These are phyloP conservation scores for Isoetes taiwanensis DNA, from an alignment of 75 land plant species.

Conservation along the genomic window DNA sequence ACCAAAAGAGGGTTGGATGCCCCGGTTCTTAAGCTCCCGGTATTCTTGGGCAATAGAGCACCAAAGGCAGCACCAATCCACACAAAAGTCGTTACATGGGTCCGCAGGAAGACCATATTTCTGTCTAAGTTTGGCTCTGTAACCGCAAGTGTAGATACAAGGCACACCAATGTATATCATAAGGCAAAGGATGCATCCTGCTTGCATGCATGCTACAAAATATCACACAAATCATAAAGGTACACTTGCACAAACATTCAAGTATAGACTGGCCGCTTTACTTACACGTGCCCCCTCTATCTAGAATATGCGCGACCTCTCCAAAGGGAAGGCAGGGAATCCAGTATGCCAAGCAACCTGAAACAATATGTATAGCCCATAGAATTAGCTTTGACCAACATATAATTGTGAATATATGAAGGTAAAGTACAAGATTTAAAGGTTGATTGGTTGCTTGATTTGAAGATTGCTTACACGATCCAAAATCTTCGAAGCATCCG, in stretches of 20 bases:
- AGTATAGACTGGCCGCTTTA: neutral
- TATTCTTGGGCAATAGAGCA: conserved; percentile 56
- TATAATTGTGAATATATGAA: no score
- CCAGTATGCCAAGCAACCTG: conserved; percentile 28
- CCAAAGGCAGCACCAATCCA: conserved; percentile 37
- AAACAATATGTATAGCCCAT: no score
- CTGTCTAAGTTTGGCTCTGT: conserved; percentile 21
- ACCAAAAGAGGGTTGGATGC: conserved; percentile 26
- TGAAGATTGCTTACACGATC: no score
- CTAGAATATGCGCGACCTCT: conserved; percentile 22
- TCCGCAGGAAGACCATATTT: conserved; percentile 25
- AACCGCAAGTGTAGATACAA: conserved; percentile 34
- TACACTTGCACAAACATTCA: neutral
- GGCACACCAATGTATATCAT: conserved; percentile 12
- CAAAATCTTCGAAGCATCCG: no score
- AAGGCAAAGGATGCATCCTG: conserved; percentile 16
- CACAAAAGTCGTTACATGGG: conserved; percentile 37
- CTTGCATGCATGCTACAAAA: conserved; percentile 16
- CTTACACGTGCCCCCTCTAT: conserved; percentile 32
- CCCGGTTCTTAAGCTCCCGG: conserved; percentile 40
- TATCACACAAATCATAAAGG: conserved; percentile 1
- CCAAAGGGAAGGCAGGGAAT: conserved; percentile 35
- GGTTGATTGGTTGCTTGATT: no score
- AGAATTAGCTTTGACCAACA: no score
- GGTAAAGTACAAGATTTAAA: no score